Conservation (phyloP, 345 rosid genomes). For the Zanthoxylum bungeanum region DNA sequence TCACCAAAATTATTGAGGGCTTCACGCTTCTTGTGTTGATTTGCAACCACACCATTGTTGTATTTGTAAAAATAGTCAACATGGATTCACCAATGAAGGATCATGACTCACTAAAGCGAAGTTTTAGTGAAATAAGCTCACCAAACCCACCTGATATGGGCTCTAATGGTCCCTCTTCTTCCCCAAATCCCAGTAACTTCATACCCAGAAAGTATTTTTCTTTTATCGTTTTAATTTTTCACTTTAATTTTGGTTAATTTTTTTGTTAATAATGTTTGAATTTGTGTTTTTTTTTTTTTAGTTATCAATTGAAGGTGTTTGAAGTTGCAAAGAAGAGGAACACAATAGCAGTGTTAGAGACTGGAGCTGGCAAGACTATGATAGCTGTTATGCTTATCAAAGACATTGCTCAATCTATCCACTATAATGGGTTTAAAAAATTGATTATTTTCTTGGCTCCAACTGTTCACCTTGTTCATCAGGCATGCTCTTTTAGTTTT, state of each 20-base stretch:
- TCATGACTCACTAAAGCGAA: constrained; percentile 40
- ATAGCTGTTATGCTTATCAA: constrained; percentile 64
- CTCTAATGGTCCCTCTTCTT: neutral
- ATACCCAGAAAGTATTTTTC: constrained; percentile 43
- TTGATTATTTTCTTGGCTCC: constrained; percentile 76
- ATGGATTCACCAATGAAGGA: constrained; percentile 26
- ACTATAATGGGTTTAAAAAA: constrained; percentile 36
- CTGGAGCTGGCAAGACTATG: constrained; percentile 69
- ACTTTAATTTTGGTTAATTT: constrained; percentile 4
- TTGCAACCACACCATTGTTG: neutral
- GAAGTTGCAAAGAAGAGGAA: constrained; percentile 71
- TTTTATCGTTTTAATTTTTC: neutral
- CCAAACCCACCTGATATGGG: constrained; percentile 20
- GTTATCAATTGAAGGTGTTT: constrained; percentile 58
- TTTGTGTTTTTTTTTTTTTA: constrained; percentile 17
- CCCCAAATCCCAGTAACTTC: constrained; percentile 12
- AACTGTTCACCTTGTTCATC: constrained; percentile 71
- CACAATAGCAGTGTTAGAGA: constrained; percentile 68
- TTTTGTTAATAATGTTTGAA: neutral
- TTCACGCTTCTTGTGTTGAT: constrained; percentile 17
- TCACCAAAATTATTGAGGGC: constrained; percentile 2
- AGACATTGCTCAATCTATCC: constrained; percentile 33
- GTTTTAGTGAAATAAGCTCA: constrained; percentile 36
- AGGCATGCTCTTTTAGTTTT: constrained; percentile 35
- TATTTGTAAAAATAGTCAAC: constrained; percentile 7